Evolutionary conservation across 2,329 filamentous ascomycete species (phyloP), one percentile per base, ranked within the genome.

Genomic region (Botrytis elliptica): DNA sequence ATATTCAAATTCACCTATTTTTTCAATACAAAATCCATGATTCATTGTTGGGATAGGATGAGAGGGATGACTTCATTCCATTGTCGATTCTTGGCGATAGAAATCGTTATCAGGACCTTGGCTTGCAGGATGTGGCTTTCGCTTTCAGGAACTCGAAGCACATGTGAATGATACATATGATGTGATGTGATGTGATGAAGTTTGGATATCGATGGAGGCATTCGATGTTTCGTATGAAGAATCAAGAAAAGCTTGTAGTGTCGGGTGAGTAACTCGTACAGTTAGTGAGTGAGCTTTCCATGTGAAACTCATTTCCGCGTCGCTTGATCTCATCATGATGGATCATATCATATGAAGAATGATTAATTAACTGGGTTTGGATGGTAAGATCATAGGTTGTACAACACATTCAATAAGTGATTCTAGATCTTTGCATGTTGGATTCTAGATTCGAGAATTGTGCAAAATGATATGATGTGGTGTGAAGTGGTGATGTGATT

Each of bases 401-500:
- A 36, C 33, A 36, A n/a, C 33, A 20, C 16, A 52, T 6, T 7
- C 22, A 20, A 29, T 16, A 20, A 22, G 16, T 20, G 62, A 29
- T 18, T 64, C 64, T 55, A 40, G 36, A 40, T 40, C 22, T 55
- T 33, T 12, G 33, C 22, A 10, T 40, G 16, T 46, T 20, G 29
- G 18, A 9, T 68, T 57, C 36, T 14, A 68, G 49, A 33, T 33
- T 57, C 52, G 14, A 18, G n/a, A 57, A 18, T n/a, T 22, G 33
- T 57, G 16, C 40, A n/a, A 57, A 9, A 57, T 57, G 10, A 68
- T 57, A 29, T 67, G 49, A 57, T 57, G 16, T 42, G 49, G 42
- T 57, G 22, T 67, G 33, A 57, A 33, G n/a, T 29, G n/a, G 36
- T 68, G 65, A 29, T 33, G 36, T 22, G 66, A 68, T 68, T 57